These are phyloP conservation scores for Phytophthora palmivora DNA, from an alignment of 352 stramenopile species.

Conservation along the genomic window DNA sequence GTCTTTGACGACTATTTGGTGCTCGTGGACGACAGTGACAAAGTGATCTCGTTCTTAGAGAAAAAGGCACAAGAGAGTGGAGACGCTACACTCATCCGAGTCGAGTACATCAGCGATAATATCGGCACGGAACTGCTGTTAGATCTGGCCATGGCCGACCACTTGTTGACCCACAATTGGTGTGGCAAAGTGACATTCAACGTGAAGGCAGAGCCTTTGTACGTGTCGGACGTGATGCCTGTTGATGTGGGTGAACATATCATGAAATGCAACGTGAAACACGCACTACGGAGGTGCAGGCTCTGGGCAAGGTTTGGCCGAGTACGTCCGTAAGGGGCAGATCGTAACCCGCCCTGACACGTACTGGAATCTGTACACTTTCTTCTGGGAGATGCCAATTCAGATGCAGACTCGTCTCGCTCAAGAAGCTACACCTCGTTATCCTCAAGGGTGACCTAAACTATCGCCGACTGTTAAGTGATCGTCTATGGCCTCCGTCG, in stretches of 20 bases:
- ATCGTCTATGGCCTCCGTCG: slow-evolving; percentile 90
- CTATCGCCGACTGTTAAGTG: slow-evolving; percentile 94
- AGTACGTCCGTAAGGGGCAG: slow-evolving; percentile 34
- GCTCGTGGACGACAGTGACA: slow-evolving; percentile 58
- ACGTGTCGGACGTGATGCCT: slow-evolving; percentile 76
- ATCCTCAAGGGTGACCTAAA: slow-evolving; percentile 98
- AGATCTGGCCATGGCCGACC: too few species aligned
- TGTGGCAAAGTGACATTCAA: slow-evolving; percentile 66
- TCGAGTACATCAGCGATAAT: slow-evolving; percentile 81
- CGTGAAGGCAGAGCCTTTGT: slow-evolving; percentile 76
- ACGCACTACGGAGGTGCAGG: slow-evolving; percentile 44
- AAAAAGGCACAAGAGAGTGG: slow-evolving; percentile 2
- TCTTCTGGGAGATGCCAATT: slow-evolving; percentile 67
- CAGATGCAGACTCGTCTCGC: slow-evolving; percentile 37
- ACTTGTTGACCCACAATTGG: too few species aligned
- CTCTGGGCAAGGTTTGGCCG: slow-evolving; percentile 46
- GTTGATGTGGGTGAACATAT: slow-evolving; percentile 67
- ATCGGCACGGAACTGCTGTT: too few species aligned
- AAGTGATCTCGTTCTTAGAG: slow-evolving; percentile 54
- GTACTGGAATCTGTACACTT: slow-evolving; percentile 76
- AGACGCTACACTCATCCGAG: slow-evolving; percentile 17
- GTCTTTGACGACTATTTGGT: slow-evolving; percentile 63
- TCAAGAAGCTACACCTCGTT: slow-evolving; percentile 75
- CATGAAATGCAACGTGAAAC: slow-evolving; percentile 41
- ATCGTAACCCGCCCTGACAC: slow-evolving; percentile 34